A percentile compares a stretch with the other conserved stretches of the same genome.
Evolutionary conservation across 2,329 filamentous ascomycete species (phyloP).

Genomic region (Monilinia polystroma): DNA sequence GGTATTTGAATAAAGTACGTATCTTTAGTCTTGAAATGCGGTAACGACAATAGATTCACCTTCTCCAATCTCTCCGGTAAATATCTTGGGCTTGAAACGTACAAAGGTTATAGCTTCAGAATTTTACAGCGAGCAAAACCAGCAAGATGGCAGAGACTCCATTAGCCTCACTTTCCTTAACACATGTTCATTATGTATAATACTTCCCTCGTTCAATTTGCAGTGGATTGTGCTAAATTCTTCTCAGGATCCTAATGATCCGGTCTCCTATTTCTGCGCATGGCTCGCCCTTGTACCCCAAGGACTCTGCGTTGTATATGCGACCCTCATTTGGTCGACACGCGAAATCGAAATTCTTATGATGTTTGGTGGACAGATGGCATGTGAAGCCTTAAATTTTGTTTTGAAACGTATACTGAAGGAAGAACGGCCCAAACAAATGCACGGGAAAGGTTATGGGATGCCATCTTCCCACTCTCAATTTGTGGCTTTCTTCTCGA

Average conservation of each 20-base stretch:
- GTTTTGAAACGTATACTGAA: slow-evolving; percentile 85
- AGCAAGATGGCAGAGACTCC: slow-evolving; percentile 48
- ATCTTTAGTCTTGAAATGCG: background rate
- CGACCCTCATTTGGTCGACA: slow-evolving; percentile 84
- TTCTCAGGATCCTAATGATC: slow-evolving; percentile 76
- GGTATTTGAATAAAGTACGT: background rate
- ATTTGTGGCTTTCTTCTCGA: slow-evolving; percentile 87
- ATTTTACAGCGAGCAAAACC: background rate
- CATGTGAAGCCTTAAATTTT: slow-evolving; percentile 90
- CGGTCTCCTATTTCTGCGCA: slow-evolving; percentile 81
- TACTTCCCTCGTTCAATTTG: background rate
- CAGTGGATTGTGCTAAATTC: slow-evolving; percentile 24
- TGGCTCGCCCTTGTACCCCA: slow-evolving; percentile 94
- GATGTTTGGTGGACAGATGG: slow-evolving; percentile 89
- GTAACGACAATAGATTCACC: background rate
- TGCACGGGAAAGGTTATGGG: slow-evolving; percentile 88
- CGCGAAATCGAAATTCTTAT: slow-evolving; percentile 86
- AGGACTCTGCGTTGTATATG: slow-evolving; percentile 85
- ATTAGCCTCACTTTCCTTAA: slow-evolving; percentile 86
- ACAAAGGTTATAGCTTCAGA: background rate
- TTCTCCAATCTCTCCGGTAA: background rate
- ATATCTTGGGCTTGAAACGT: background rate
- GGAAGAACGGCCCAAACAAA: slow-evolving; percentile 81
- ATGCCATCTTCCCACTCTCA: slow-evolving; percentile 97
- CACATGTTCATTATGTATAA: slow-evolving; percentile 91